phyloP scores from a whole-genome alignment of 306 rosid genomes.

The Gynostemma pentaphyllum region DNA sequence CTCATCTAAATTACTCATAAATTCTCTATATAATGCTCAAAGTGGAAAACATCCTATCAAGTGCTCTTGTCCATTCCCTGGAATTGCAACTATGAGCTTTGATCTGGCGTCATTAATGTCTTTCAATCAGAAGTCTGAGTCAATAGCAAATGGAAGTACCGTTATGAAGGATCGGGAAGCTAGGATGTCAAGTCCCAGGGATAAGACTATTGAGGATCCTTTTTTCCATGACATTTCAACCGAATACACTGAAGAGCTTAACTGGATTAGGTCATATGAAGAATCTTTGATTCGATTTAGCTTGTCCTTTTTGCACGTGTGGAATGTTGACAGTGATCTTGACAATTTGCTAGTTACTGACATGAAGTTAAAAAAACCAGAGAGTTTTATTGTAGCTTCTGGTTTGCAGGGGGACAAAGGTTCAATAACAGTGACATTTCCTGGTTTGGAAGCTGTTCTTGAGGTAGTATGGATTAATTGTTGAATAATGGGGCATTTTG shows the following conservation, averaged over 20 bases:
- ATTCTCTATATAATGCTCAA: conserved; percentile 25
- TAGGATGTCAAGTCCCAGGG: conserved; percentile 34
- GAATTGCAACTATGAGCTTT: conserved; percentile 65
- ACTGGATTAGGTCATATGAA: conserved; percentile 51
- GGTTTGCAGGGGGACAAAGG: conserved; percentile 95
- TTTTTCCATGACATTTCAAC: conserved; percentile 14
- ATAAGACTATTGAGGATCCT: conserved; percentile 19
- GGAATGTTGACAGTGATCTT: conserved; percentile 68
- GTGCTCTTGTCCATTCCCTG: conserved; percentile 87
- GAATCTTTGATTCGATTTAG: conserved; percentile 71
- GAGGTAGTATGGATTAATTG: conserved; percentile 49
- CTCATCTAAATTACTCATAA: conserved; percentile 20
- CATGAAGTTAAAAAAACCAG: conserved; percentile 76
- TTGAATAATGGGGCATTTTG: conserved; percentile 24
- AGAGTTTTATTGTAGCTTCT: conserved; percentile 56
- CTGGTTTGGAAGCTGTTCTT: conserved; percentile 52
- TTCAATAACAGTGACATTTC: conserved; percentile 81
- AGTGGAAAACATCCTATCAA: conserved; percentile 54
- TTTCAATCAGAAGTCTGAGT: conserved; percentile 37
- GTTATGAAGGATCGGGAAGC: conserved; percentile 40
- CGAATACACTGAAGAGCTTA: conserved; percentile 32
- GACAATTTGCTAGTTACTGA: conserved; percentile 69
- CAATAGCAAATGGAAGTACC: conserved; percentile 20
- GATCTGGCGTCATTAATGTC: conserved; percentile 65
- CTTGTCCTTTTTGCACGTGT: conserved; percentile 76